Base-by-base conservation (phyloP, 2,329 filamentous ascomycete species). In the Penicillium paneum region DNA sequence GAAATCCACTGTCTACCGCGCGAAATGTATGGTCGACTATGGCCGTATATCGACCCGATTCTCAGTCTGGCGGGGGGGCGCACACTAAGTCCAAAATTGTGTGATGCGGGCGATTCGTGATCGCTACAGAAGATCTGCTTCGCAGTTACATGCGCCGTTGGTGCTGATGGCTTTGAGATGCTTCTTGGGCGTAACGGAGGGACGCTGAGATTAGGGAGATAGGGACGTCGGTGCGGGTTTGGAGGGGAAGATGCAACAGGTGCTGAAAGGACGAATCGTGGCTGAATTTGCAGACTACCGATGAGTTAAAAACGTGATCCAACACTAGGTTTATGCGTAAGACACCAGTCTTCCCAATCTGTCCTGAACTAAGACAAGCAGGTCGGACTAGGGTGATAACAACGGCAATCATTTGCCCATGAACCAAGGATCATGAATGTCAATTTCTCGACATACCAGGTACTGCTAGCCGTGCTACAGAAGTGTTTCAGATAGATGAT, bases 211-310 rank as follows among this genome's bases (percentile, higher is more conserved):
- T 39, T 41, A 29, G 21, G 21, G 39, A 49, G 39, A 52, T 15
- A 17, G 28, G 31, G 47, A 49, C 41, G 54, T 43, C 45, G 52
- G 50, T 49, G 59, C 54, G 47, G 50, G 52, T 53, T 55, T 51
- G 55, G 61, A 57, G 57, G 39, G 57, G 60, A 48, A 55, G 52
- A 60, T 58, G 58, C 61, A 56, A 62, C 60, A 63, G 53, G 57
- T 54, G 51, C 38, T 57, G 53, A 60, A 60, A 62, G 52, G 59
- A 54, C 49, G 26, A 47, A 34, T 41, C n/a, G 54, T 60, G 57
- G 58, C 60, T 63, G 56, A 60, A 53, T 51, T 53, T 52, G 51
- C 39, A 53, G 26, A 53, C 56, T 56, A 52, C 19, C 52, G 43
- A 52, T 52, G 43, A 52, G 54, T 62, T 63, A 57, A 50, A 44